Conservation (phyloP, 2,329 filamentous ascomycete species). For the Arthrobotrys sinensis region DNA sequence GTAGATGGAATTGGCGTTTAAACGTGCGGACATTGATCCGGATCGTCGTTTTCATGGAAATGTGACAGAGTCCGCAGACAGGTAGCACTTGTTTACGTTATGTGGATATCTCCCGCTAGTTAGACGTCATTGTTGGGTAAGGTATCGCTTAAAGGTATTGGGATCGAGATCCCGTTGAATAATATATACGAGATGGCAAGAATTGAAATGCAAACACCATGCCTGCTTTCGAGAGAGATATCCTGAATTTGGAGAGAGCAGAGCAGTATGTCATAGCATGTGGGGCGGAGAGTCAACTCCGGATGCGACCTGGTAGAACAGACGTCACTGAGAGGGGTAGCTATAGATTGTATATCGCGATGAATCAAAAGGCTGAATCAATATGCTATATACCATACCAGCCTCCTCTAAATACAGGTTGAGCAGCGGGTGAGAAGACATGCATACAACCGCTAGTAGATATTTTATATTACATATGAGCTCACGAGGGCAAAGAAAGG, state of each 20-base stretch:
- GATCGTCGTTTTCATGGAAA: constrained; percentile 8
- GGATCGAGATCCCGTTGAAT: constrained; percentile 15
- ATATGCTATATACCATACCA: too few relatives aligned
- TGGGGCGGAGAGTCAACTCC: constrained; percentile 24
- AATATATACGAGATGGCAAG: not conserved
- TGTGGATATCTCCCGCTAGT: not conserved
- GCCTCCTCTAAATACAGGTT: too few relatives aligned
- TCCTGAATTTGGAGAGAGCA: constrained; percentile 18
- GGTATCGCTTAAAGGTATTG: not conserved
- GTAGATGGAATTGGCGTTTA: constrained; percentile 3
- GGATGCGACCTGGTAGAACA: constrained; percentile 6
- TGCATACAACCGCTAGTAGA: too few relatives aligned
- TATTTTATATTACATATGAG: not conserved
- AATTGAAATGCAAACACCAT: constrained; percentile 17
- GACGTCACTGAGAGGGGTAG: not conserved
- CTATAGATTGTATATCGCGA: too few relatives aligned
- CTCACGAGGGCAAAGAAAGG: not conserved
- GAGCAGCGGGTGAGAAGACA: too few relatives aligned
- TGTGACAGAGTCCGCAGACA: constrained; percentile 5
- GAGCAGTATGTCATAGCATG: constrained; percentile 16
- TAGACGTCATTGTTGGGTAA: constrained; percentile 23
- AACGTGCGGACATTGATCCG: constrained; percentile 3
- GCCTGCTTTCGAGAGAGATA: constrained; percentile 3
- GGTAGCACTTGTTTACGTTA: not conserved
- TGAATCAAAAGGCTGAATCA: too few relatives aligned